These are phyloP conservation scores for Aspergillus sclerotiicarbonarius DNA, from an alignment of 495 filamentous ascomycete species.

Conservation along the genomic window DNA sequence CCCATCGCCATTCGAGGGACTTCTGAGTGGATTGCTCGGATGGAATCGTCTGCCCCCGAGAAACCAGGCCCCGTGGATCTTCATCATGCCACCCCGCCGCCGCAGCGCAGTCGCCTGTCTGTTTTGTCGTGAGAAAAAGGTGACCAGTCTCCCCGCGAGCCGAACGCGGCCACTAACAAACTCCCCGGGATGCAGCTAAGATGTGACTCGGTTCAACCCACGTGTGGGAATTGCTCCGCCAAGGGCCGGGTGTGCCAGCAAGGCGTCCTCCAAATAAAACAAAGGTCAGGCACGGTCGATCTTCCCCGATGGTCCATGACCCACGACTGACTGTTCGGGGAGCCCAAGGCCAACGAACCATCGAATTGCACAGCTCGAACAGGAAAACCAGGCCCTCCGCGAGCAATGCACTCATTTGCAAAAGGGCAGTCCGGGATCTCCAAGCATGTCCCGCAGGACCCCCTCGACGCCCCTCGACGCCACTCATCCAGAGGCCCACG, in stretches of 20 bases:
- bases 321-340: background rate
- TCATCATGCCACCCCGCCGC: background rate
- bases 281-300: slow-evolving; percentile 14
- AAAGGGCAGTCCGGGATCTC: background rate
- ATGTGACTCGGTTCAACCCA: slow-evolving; percentile 28
- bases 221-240: slow-evolving; percentile 24
- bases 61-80: background rate
- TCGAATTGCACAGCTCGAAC: slow-evolving; percentile 24
- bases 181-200: slow-evolving; percentile 18
- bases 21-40: no score
- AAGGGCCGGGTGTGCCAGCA: slow-evolving; percentile 16
- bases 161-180: background rate
- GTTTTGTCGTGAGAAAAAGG: slow-evolving; percentile 32
- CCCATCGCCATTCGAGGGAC: no score
- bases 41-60: no score
- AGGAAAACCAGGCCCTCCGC: slow-evolving; percentile 20
- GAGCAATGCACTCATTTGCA: slow-evolving; percentile 13
- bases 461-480: background rate
- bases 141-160: background rate
- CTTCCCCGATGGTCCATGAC: no score
- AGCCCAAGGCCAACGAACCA: slow-evolving; percentile 27
- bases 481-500: slow-evolving; percentile 17
- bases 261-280: slow-evolving; percentile 19
- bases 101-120: slow-evolving; percentile 16
- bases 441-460: background rate